Base-by-base conservation (phyloP, 2,329 filamentous ascomycete species). In the Ceratocystis eucalypticola region DNA sequence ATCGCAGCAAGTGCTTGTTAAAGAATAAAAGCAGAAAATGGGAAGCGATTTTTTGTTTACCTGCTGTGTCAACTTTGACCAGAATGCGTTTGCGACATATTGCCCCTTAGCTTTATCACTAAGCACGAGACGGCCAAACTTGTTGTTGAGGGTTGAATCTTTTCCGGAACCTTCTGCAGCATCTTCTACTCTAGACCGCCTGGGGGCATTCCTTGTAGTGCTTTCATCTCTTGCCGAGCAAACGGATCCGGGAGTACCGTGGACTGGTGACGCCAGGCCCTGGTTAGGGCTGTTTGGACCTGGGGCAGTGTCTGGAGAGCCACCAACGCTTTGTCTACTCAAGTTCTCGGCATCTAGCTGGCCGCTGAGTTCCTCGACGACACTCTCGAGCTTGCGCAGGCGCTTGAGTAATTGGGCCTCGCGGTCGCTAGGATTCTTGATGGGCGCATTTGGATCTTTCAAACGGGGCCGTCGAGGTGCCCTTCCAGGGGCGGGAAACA, bases 51-150 rank as follows among this genome's bases (percentile, higher is more conserved):
- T 10, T 41, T 63, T n/a, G 17, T 76, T 65, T 74, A 87, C 85
- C 79, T 91, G 88, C 65, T 90, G 88, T 68, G 86, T 88, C 64
- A 92, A 79, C 69, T 83, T 88, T 22, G 87, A 84, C 87, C 87
- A 91, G 71, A 91, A 89, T 5, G 83, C 86, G 73, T 84, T 89
- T 76, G 87, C 89, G 70, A 92, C 84, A 72, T 91, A 92, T 72
- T 68, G 66, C 66, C 66, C 66, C 64, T 65, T 68, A 57, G 66
- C 66, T 59, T 68, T 68, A 64, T 68, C 66, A 66, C 64, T 65
- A 61, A 68, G 66, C 66, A 68, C 64, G 25, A 68, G 48, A 20
- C 66, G 66, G 63, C 66, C 66, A 68, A 68, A 68, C 59, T 65
- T 65, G n/a, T 68, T 68, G 44, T 7, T 68, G 20, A 68, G 53